Conservation (phyloP, 805 yeast genomes). For the Priceomyces castillae region DNA sequence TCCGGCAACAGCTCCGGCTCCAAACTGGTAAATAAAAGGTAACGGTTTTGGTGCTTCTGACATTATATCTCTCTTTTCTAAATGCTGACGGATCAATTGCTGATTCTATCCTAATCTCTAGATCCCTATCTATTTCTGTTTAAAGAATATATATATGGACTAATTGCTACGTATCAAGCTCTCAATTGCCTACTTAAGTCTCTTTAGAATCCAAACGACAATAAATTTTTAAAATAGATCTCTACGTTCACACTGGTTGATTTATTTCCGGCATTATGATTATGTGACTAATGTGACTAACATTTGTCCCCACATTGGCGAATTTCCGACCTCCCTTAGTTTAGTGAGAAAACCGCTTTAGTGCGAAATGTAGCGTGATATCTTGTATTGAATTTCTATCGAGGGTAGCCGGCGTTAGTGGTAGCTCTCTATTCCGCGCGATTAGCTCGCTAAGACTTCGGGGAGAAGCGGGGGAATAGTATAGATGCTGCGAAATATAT, state of each 20-base stretch:
- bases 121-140: not conserved
- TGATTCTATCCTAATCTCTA: not conserved
- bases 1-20: conserved; percentile 94
- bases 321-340: not conserved
- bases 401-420: too few relatives aligned
- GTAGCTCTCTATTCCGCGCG: too few relatives aligned
- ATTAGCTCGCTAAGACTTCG: too few relatives aligned
- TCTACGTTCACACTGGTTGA: too few relatives aligned
- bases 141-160: not conserved
- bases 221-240: too few relatives aligned
- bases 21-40: conserved; percentile 89
- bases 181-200: not conserved
- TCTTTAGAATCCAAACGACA: too few relatives aligned
- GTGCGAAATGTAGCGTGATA: too few relatives aligned
- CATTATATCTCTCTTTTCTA: conserved; percentile 1
- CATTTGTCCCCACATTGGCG: not conserved
- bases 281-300: too few relatives aligned
- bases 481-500: too few relatives aligned
- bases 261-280: not conserved
- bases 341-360: too few relatives aligned
- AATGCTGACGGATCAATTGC: not conserved
- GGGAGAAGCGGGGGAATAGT: too few relatives aligned
- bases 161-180: not conserved
- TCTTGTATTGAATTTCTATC: too few relatives aligned
- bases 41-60: conserved; percentile 35